These are phyloP conservation scores for Haplosporangium gracile DNA, from an alignment of 192 early-diverging fungal species.

Conservation along the genomic window DNA sequence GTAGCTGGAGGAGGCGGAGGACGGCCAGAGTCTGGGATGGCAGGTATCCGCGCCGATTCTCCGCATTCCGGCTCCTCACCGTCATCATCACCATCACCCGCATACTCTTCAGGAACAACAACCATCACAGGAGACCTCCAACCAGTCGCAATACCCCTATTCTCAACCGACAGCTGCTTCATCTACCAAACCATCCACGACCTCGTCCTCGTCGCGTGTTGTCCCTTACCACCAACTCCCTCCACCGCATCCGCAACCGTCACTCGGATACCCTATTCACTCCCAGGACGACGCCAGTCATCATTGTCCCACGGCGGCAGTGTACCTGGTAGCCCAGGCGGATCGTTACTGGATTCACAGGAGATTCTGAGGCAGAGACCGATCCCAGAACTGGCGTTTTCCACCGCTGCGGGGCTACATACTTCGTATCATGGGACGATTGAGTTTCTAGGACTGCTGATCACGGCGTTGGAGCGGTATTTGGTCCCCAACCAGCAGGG, in stretches of 20 bases:
- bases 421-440: conserved; percentile 22
- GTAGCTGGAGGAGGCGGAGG: neutral
- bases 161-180: conserved; percentile 29
- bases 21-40: neutral
- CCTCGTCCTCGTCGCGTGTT: conserved; percentile 34
- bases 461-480: conserved; percentile 32
- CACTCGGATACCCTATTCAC: conserved; percentile 21
- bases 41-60: neutral
- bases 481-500: conserved; percentile 1
- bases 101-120: neutral
- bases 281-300: conserved; percentile 12
- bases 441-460: conserved; percentile 37
- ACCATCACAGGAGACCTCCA: neutral
- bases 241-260: conserved; percentile 12
- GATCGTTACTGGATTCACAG: neutral
- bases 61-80: neutral
- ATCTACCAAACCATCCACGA: conserved; percentile 34
- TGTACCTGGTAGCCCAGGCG: neutral
- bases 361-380: neutral
- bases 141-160: conserved; percentile 12
- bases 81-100: neutral
- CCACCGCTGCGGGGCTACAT: conserved; percentile 9
- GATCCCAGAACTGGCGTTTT: conserved; percentile 19
- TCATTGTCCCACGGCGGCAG: neutral
- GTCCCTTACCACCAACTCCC: conserved; percentile 32